phyloP scores from a whole-genome alignment of 768 basidiomycete genomes.

The Atractiella rhizophila region DNA sequence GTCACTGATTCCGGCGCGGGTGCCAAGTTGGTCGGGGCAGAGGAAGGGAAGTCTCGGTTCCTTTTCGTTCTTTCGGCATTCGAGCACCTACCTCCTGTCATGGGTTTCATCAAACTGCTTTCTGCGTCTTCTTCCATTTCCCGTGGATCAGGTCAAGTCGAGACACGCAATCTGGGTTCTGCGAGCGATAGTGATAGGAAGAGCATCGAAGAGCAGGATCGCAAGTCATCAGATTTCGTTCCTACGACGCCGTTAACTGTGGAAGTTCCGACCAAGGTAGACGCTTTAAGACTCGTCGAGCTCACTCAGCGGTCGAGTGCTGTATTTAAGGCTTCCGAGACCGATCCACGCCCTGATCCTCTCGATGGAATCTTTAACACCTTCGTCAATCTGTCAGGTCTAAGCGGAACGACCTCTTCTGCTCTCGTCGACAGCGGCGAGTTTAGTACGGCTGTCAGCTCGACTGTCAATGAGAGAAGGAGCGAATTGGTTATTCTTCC shows the following conservation, averaged over 20 bases:
- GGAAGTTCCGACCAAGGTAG: slow-evolving; percentile 15
- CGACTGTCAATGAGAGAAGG: slow-evolving; percentile 34
- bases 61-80: slow-evolving; percentile 69
- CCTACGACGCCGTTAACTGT: neutral
- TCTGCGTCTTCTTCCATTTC: slow-evolving; percentile 22
- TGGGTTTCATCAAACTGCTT: slow-evolving; percentile 68
- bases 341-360: slow-evolving; percentile 42
- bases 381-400: slow-evolving; percentile 43
- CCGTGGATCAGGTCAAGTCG: neutral
- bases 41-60: slow-evolving; percentile 28
- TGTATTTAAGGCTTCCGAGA: slow-evolving; percentile 48
- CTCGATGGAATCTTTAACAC: slow-evolving; percentile 48
- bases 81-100: slow-evolving; percentile 66
- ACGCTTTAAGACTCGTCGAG: slow-evolving; percentile 69
- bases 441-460: slow-evolving; percentile 41
- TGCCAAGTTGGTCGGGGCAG: slow-evolving; percentile 6
- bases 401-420: slow-evolving; percentile 42
- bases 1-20: neutral
- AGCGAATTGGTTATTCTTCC: no score
- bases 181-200: no score
- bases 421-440: slow-evolving; percentile 52
- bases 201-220: no score
- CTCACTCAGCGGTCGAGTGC: slow-evolving; percentile 67
- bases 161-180: no score
- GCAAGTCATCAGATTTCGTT: neutral